Base-by-base conservation (phyloP, 805 yeast genomes). In the Lipomyces lipofer region DNA sequence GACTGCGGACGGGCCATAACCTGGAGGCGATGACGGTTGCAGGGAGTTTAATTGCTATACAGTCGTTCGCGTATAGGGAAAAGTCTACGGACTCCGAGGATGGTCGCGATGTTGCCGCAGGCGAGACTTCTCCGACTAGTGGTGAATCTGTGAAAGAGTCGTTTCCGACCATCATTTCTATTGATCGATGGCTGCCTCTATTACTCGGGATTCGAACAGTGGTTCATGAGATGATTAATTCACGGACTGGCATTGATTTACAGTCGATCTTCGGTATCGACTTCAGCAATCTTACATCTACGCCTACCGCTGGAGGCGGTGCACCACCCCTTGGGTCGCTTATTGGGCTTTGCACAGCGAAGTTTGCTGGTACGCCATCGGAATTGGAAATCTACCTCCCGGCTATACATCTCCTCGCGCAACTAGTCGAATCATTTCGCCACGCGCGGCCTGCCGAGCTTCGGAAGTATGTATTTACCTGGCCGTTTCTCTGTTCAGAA, bases 381-480 rank as follows among this genome's bases (percentile, higher is more conserved):
- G 60, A 51, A n/a, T 45, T 58, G n/a, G 51, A 43, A 4, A 42
- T 52, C 15, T 58, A 58, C 48, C 36, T 54, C 25, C 54, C 54
- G 24, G 47, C 52, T 8, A 21, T 58, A n/a, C 51, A 29, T n/a
- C 33, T 51, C 36, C 60, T 58, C 19, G 21, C 47, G 7, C 62
- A 51, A 40, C 51, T 58, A 4, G 48, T 58, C 15, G 42, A 43
- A 8, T 51, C 55, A 15, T 53, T 54, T 33, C 49, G 52, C 10
- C 56, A 47, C 36, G 35, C 57, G 13, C 56, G 59, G 10, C 51
- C 56, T 2, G 59, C 53, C 22, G 62, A 58, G 42, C 42, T 58
- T 29, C 60, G 62, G 22, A 58, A 58, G 33, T 58, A 58, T 40
- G 62, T 58, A 19, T 49, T 58, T 25, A 58, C 62, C 2, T 58